phyloP scores from a whole-genome alignment of 495 filamentous ascomycete genomes.

The Astrothelium subdiscretum region DNA sequence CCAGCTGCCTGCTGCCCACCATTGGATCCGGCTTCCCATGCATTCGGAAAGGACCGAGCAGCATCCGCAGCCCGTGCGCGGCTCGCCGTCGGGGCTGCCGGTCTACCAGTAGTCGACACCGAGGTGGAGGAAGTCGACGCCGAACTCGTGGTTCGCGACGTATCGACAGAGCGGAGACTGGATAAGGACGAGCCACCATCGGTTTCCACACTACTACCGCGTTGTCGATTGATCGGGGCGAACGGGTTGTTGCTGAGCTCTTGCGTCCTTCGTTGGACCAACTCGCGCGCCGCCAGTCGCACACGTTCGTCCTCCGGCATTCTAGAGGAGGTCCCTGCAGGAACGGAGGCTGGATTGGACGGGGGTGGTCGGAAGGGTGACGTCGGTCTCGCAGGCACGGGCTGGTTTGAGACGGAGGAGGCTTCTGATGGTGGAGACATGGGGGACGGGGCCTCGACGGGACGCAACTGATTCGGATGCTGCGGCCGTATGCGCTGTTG shows the following conservation, averaged over 20 bases:
- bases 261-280: not conserved
- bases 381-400: not conserved
- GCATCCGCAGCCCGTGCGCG: not conserved
- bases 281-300: not conserved
- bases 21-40: not conserved
- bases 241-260: not conserved
- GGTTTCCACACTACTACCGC: not conserved
- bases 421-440: not conserved
- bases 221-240: not conserved
- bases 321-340: not conserved
- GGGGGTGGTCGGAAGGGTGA: not conserved
- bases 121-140: not conserved
- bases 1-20: not conserved
- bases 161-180: not conserved
- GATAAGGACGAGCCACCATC: not conserved
- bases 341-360: not conserved
- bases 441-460: not conserved
- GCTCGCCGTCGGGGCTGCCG: not conserved
- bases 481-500: conserved; percentile 6
- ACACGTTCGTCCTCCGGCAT: not conserved
- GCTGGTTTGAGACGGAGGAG: not conserved
- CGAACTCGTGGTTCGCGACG: not conserved
- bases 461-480: not conserved
- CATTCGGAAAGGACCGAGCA: not conserved
- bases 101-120: not conserved